Base-by-base conservation (phyloP, 805 yeast genomes). In the Zygosaccharomyces kombuchaensis region DNA sequence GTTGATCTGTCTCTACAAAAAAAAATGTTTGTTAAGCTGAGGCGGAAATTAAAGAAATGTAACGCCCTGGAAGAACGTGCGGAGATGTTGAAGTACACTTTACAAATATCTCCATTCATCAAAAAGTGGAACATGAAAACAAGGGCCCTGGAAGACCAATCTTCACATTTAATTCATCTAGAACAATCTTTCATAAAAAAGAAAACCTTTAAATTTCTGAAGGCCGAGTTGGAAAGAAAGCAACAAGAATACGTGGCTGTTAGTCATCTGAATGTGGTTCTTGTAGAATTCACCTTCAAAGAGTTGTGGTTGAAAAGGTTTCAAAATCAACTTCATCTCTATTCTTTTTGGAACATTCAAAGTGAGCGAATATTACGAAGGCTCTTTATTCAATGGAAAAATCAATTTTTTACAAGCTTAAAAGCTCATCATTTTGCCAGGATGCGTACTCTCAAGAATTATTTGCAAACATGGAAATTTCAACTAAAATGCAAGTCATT, bases 231-330 rank as follows among this genome's bases (percentile, higher is more conserved):
- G n/a, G 32, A 44, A 9, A 32, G 53, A 40, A 48, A 36, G 13
- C 35, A 47, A 38, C 46, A 46, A 22, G 61, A 59, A 31, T n/a
- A 16, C 3, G 4, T 19, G 10, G 55, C 45, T 4, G 26, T 27
- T 3, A 16, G 21, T 1, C 48, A 22, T 6, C 21, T 55, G 13
- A 47, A 50, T 29, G 6, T 13, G 7, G 34, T 51, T 21, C 40
- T 54, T 3, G 13, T 43, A 13, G 30, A 29, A 22, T 47, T 42
- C 40, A 40, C 53, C 8, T 52, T 62, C 25, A 36, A 46, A 10
- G 43, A 45, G 6, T 23, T 57, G 4, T 63, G 65, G 66, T 21
- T 14, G 9, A 54, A 47, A 37, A 48, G 60, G 31, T 55, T 53
- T 23, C 21, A 47, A 30, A 55, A 58, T 25, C 50, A 36, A 6